These are phyloP conservation scores for Cicer chorassanicum DNA, from an alignment of 306 rosid species.

Conservation along the genomic window DNA sequence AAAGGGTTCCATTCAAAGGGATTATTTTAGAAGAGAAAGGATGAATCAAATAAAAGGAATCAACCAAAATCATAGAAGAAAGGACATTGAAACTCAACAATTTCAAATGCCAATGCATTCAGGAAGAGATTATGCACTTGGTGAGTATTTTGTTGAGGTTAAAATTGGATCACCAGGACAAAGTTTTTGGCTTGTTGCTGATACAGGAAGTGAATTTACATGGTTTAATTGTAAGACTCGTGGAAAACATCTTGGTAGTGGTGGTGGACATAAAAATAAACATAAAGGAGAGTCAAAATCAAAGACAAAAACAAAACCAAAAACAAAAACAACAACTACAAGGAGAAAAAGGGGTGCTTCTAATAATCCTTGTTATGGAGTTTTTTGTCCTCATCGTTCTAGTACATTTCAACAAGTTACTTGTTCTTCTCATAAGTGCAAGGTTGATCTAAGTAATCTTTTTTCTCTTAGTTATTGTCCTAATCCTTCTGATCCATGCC, in stretches of 20 bases:
- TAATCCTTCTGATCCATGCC: constrained; percentile 60
- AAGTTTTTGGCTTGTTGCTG: constrained; percentile 60
- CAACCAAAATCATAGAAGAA: constrained; percentile 27
- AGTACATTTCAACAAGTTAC: constrained; percentile 47
- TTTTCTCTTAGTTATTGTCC: constrained; percentile 59
- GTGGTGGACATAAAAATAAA: neutral
- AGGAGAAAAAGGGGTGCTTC: neutral
- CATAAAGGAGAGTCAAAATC: neutral
- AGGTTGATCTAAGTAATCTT: constrained; percentile 48
- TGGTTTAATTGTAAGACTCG: constrained; percentile 61
- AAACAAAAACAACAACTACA: neutral
- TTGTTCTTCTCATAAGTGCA: constrained; percentile 61
- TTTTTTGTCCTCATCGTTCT: constrained; percentile 60
- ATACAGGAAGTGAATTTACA: constrained; percentile 81
- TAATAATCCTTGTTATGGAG: constrained; percentile 29
- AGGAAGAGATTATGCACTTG: constrained; percentile 60
- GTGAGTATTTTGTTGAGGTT: constrained; percentile 68
- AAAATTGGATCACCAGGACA: constrained; percentile 72
- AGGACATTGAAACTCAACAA: neutral
- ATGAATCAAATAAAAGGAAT: constrained; percentile 33
- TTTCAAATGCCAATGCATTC: constrained; percentile 55
- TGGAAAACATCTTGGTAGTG: neutral
- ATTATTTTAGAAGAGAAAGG: constrained; percentile 37
- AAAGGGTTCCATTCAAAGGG: constrained; percentile 51
- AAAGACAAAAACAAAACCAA: neutral